Conservation (phyloP, 352 stramenopile species). For the Plasmopara halstedii region DNA sequence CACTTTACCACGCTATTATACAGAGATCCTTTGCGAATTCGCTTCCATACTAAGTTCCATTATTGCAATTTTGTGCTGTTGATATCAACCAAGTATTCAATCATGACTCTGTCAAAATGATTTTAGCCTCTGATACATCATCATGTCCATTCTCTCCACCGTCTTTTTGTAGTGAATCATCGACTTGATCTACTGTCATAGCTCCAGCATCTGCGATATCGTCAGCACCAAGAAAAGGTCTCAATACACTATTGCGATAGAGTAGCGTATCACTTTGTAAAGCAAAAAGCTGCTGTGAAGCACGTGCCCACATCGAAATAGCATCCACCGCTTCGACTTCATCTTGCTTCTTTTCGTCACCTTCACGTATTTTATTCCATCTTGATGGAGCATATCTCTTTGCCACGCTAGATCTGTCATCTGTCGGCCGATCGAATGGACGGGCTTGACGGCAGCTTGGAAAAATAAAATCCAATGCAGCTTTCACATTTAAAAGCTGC, state of each 20-base stretch:
- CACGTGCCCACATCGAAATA: conserved; percentile 30
- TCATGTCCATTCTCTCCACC: conserved; percentile 2
- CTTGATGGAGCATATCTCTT: conserved; percentile 11
- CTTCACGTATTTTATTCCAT: conserved; percentile 6
- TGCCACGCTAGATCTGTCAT: conserved; percentile 1
- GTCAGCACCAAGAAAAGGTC: conserved; percentile 9
- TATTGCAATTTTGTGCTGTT: not conserved
- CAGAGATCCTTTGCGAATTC: no score
- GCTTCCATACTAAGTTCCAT: no score
- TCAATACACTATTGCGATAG: conserved; percentile 27
- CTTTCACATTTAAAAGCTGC: conserved; percentile 17
- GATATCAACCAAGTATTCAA: not conserved
- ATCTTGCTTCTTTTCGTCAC: conserved; percentile 6
- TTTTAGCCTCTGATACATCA: conserved; percentile 1
- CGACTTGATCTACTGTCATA: conserved; percentile 3
- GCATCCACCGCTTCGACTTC: conserved; percentile 9
- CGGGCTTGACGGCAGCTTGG: conserved; percentile 9
- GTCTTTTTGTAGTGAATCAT: conserved; percentile 1
- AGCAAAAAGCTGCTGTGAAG: conserved; percentile 26
- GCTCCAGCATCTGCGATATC: conserved; percentile 1
- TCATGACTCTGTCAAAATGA: not conserved
- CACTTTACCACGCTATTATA: no score
- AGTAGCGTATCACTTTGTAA: conserved; percentile 17
- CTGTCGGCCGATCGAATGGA: not conserved
- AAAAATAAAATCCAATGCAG: conserved; percentile 23